These are phyloP conservation scores for Agaricus subrufescens DNA, from an alignment of 768 basidiomycete genomes.

Conservation along the genomic window DNA sequence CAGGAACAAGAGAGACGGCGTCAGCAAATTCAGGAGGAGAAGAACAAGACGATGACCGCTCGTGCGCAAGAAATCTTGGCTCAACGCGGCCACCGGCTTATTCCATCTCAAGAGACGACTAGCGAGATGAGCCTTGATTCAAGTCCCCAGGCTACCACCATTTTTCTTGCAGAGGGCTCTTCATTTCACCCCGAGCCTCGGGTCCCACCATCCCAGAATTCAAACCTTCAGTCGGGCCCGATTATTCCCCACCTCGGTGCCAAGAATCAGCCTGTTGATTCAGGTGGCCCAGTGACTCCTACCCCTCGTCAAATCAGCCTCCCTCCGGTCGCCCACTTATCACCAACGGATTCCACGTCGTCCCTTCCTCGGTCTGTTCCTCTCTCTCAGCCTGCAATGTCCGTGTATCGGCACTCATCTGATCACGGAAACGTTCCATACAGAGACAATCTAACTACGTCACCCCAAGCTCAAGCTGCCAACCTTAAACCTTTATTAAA, in stretches of 20 bases:
- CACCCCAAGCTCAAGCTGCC: slow-evolving; percentile 8
- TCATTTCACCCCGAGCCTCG: neutral
- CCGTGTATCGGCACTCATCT: neutral
- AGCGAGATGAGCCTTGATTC: slow-evolving; percentile 2
- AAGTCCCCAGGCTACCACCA: neutral
- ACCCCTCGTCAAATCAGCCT: neutral
- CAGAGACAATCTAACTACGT: neutral
- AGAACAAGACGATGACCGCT: neutral
- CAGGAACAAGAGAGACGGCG: slow-evolving; percentile 3
- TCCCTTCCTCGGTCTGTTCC: neutral
- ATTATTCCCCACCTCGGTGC: neutral
- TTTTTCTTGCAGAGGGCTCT: neutral
- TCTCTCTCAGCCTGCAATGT: neutral
- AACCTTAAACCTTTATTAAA: slow-evolving; percentile 4
- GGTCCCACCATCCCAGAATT: neutral
- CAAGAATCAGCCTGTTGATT: neutral
- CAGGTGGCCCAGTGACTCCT: neutral
- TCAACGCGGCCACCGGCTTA: neutral
- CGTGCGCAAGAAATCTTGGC: slow-evolving; percentile 3
- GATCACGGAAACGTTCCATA: slow-evolving; percentile 8
- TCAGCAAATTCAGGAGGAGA: slow-evolving; percentile 3
- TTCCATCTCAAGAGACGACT: neutral
- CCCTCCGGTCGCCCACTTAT: slow-evolving; percentile 4
- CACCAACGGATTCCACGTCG: neutral
- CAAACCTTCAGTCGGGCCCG: neutral